phyloP scores from a whole-genome alignment of 2,329 filamentous ascomycete genomes.

The Rhinocladiella mackenziei region DNA sequence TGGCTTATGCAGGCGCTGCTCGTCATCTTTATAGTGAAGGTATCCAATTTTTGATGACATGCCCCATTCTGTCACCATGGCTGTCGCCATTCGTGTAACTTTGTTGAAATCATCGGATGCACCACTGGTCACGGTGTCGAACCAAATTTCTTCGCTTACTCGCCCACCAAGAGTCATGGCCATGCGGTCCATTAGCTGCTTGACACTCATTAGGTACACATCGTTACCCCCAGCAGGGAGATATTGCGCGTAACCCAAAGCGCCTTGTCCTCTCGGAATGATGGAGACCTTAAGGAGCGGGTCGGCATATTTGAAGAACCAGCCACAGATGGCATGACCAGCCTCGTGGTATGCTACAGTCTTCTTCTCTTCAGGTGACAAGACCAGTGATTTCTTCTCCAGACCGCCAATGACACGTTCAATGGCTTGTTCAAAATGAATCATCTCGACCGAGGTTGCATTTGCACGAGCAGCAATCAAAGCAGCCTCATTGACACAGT shows the following conservation, averaged over 20 bases:
- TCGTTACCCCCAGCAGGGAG: slow-evolving; percentile 71
- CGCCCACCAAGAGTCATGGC: slow-evolving; percentile 97
- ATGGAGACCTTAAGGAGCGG: slow-evolving; percentile 97
- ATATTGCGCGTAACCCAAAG: slow-evolving; percentile 94
- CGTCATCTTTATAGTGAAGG: slow-evolving; percentile 80
- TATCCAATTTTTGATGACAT: slow-evolving; percentile 95
- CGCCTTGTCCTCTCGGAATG: slow-evolving; percentile 90
- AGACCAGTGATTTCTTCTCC: slow-evolving; percentile 93
- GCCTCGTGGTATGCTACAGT: slow-evolving; percentile 98
- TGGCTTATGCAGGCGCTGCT: slow-evolving; percentile 82
- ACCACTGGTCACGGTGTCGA: slow-evolving; percentile 91
- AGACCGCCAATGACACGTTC: slow-evolving; percentile 94
- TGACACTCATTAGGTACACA: slow-evolving; percentile 90
- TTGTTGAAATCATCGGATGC: slow-evolving; percentile 98
- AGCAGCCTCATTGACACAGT: slow-evolving; percentile 96
- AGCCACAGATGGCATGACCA: slow-evolving; percentile 95
- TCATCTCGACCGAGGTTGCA: slow-evolving; percentile 76
- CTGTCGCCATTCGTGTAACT: slow-evolving; percentile 89
- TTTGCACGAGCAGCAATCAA: slow-evolving; percentile 83
- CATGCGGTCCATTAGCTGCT: slow-evolving; percentile 98
- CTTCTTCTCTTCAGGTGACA: slow-evolving; percentile 89
- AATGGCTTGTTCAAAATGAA: slow-evolving; percentile 94
- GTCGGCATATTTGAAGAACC: slow-evolving; percentile 96
- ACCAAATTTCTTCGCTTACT: slow-evolving; percentile 93
- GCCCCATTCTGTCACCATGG: slow-evolving; percentile 99